Percentiles rank a stretch among this genome's conserved stretches.
phyloP scores from a whole-genome alignment of 108 stramenopile species.

The Skeletonema costatum region DNA sequence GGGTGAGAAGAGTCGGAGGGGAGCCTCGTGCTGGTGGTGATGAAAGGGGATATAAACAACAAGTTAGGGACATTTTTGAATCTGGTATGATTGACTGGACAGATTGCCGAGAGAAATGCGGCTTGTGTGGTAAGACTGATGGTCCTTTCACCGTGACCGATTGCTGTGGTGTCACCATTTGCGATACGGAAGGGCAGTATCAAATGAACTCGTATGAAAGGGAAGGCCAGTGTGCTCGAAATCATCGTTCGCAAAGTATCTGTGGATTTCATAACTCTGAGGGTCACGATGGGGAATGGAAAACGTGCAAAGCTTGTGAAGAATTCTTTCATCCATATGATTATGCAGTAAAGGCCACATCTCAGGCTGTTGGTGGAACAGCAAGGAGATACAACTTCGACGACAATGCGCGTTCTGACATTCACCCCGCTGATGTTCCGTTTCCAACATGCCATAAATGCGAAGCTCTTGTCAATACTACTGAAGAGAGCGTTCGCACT shows the following conservation, averaged over 20 bases:
- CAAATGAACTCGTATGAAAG: slow-evolving; percentile 10
- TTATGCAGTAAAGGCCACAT: slow-evolving; percentile 16
- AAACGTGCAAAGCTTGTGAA: slow-evolving; percentile 9
- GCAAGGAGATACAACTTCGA: slow-evolving; percentile 8
- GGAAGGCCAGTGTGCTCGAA: slow-evolving; percentile 8
- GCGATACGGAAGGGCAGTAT: slow-evolving; percentile 12
- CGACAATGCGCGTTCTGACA: slow-evolving; percentile 14
- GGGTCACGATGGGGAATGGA: slow-evolving; percentile 18
- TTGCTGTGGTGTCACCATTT: slow-evolving; percentile 7
- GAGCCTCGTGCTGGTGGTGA: slow-evolving; percentile 3
- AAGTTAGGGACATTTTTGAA: not conserved
- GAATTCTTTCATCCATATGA: slow-evolving; percentile 12
- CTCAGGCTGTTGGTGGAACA: slow-evolving; percentile 5
- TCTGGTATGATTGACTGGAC: slow-evolving; percentile 14
- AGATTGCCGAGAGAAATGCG: slow-evolving; percentile 1
- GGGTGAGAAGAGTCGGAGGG: not conserved
- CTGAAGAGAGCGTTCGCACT: slow-evolving; percentile 13
- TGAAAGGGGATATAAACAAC: not conserved
- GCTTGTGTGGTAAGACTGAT: slow-evolving; percentile 13
- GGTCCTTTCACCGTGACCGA: slow-evolving; percentile 9
- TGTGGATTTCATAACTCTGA: slow-evolving; percentile 6
- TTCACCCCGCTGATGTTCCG: slow-evolving; percentile 13
- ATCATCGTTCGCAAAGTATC: slow-evolving; percentile 21
- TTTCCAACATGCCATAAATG: slow-evolving; percentile 12
- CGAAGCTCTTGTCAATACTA: slow-evolving; percentile 8